Percentiles rank a stretch among this genome's conserved stretches.
phyloP scores from a whole-genome alignment of 306 rosid species.

The Argentina anserina region DNA sequence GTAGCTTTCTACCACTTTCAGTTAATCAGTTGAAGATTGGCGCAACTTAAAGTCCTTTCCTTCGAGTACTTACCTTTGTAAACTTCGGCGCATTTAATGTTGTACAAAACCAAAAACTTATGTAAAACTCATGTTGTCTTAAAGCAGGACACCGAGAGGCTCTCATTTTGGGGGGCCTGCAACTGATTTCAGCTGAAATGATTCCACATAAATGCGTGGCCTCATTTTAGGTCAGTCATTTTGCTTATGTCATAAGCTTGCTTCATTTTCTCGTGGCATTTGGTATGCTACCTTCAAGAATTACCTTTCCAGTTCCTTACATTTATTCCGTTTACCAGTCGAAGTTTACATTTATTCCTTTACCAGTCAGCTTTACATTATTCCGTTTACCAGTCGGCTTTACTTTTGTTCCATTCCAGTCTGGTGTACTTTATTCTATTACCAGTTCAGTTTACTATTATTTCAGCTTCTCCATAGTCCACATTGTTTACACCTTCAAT shows the following conservation, averaged over 20 bases:
- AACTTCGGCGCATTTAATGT: slow-evolving; percentile 52
- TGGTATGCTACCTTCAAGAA: slow-evolving; percentile 44
- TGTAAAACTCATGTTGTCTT: slow-evolving; percentile 59
- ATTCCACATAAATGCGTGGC: slow-evolving; percentile 69
- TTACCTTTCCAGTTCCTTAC: slow-evolving; percentile 43
- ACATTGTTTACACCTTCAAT: slow-evolving; percentile 7
- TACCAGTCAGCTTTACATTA: slow-evolving; percentile 17
- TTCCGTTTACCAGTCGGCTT: slow-evolving; percentile 16
- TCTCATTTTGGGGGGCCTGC: slow-evolving; percentile 71
- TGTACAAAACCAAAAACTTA: slow-evolving; percentile 46
- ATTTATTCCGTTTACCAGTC: slow-evolving; percentile 23
- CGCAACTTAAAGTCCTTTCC: slow-evolving; percentile 45
- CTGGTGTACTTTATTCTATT: slow-evolving; percentile 14
- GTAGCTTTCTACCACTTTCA: slow-evolving; percentile 9
- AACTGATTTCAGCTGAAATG: slow-evolving; percentile 71
- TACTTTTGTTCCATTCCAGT: slow-evolving; percentile 17
- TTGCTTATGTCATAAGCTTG: slow-evolving; percentile 50
- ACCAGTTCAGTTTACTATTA: not conserved
- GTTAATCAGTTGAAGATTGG: slow-evolving; percentile 36
- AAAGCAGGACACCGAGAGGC: slow-evolving; percentile 72
- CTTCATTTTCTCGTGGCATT: slow-evolving; percentile 48
- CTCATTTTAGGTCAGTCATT: slow-evolving; percentile 76
- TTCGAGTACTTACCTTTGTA: slow-evolving; percentile 48
- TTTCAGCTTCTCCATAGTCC: not conserved
- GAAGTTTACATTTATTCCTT: slow-evolving; percentile 16